Base-by-base conservation (phyloP, 176 grass and related monocot genomes). In the Oryza rufipogon region DNA sequence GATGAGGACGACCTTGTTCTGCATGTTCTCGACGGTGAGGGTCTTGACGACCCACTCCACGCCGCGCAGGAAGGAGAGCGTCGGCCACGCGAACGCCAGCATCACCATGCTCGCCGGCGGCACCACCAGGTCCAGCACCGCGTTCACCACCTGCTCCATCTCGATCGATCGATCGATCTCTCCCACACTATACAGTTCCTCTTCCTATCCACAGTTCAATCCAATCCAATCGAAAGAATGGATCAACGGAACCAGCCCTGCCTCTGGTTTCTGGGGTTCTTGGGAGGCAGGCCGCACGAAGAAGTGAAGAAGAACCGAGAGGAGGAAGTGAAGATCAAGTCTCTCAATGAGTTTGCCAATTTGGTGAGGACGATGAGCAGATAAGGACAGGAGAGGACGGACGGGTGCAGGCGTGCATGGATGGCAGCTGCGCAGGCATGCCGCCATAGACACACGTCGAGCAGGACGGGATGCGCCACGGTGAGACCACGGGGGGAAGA, bases 71-170 rank as follows among this genome's bases (percentile, higher is more conserved):
- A 95, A 90, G 34, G 89, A 74, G 34, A 98, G 85, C 34, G 92
- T 95, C 28, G 95, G 92, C 95, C 92, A 98, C 26, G 95, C 89
- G 20, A 98, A 90, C 61, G 92, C 92, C 91, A 98, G 78, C 89
- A 93, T 88, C 72, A 95, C 87, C 95, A 95, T 98, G 92, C 91
- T 98, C n/a, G 89, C 92, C 67, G 95, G 95, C 51, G 95, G 92
- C 86, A 95, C 87, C 87, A 95, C 92, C 73, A 91, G 81, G 68
- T 95, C 92, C 68, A 95, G 76, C 70, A 95, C 38, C 67, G 82
- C 44, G 85, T 84, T 91, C 32, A 93, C 4, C 9, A 90, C 14
- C 77, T 86, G 83, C 7, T 92, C 92, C 88, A 92, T 32, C 30
- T 32, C 30, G 30, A 32, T 89, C 26, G 54, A 58, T 6, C 20